Percentiles rank a stretch among this genome's conserved stretches.
These are phyloP conservation scores for Fraxinus quadrangulata DNA, from an alignment of 257 asterid genomes.

Conservation along the genomic window DNA sequence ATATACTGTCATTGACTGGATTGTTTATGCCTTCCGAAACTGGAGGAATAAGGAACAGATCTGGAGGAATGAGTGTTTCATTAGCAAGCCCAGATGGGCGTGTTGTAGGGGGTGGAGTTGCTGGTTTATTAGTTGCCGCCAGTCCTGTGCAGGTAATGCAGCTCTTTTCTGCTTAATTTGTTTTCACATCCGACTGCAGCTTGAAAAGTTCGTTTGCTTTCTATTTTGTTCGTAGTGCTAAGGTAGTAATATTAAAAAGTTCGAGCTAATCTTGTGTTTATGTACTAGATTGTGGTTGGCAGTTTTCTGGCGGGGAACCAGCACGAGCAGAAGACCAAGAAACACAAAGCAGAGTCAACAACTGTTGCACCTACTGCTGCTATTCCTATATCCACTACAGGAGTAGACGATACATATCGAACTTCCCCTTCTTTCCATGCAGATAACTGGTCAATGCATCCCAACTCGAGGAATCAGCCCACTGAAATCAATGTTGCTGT, in stretches of 20 bases:
- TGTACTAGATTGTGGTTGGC: constrained; percentile 71
- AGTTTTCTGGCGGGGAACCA: constrained; percentile 81
- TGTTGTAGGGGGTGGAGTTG: constrained; percentile 60
- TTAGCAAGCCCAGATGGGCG: constrained; percentile 63
- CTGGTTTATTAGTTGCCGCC: constrained; percentile 57
- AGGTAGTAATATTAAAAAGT: not conserved
- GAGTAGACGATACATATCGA: constrained; percentile 49
- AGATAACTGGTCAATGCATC: constrained; percentile 69
- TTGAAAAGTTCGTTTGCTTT: too few relatives aligned
- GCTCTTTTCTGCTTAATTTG: not conserved
- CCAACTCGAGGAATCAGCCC: constrained; percentile 51
- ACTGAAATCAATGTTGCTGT: constrained; percentile 60
- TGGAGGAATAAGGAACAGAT: constrained; percentile 56
- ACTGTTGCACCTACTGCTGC: constrained; percentile 41
- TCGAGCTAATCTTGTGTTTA: not conserved
- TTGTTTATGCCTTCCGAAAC: constrained; percentile 56
- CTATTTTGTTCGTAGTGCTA: too few relatives aligned
- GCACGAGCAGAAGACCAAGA: constrained; percentile 69
- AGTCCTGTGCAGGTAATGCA: constrained; percentile 49
- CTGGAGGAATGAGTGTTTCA: constrained; percentile 66
- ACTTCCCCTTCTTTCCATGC: constrained; percentile 57
- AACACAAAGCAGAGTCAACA: constrained; percentile 50
- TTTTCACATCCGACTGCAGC: too few relatives aligned
- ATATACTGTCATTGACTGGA: constrained; percentile 58
- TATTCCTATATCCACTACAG: constrained; percentile 56